Conservation (phyloP, 805 yeast species). For the Candida ulmi region DNA sequence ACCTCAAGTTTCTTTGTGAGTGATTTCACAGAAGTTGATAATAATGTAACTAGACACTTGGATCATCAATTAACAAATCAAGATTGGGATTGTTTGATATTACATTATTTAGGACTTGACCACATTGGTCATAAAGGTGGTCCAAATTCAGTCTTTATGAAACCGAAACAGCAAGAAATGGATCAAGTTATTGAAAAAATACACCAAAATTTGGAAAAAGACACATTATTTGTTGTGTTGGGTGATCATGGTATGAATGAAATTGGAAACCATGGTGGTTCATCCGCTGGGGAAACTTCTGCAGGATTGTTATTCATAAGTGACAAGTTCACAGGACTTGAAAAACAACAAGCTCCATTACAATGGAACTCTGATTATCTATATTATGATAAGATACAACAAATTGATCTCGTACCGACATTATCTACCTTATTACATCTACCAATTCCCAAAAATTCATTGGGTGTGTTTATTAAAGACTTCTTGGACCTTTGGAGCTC, state of each 20-base stretch:
- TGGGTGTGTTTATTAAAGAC: slow-evolving; percentile 66
- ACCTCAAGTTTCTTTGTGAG: slow-evolving; percentile 92
- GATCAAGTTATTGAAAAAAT: slow-evolving; percentile 56
- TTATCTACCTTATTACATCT: slow-evolving; percentile 69
- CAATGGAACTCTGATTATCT: slow-evolving; percentile 37
- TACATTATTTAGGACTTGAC: slow-evolving; percentile 91
- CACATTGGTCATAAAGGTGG: slow-evolving; percentile 99
- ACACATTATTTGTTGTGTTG: slow-evolving; percentile 65
- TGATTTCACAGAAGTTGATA: slow-evolving; percentile 91
- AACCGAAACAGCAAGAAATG: slow-evolving; percentile 80
- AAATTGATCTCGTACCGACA: slow-evolving; percentile 90
- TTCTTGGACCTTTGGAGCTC: slow-evolving; percentile 48
- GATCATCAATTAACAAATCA: slow-evolving; percentile 44
- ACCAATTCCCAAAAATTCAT: slow-evolving; percentile 85
- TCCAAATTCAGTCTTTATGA: slow-evolving; percentile 75
- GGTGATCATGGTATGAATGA: slow-evolving; percentile 99
- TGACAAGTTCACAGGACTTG: slow-evolving; percentile 39
- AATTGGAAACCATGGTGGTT: slow-evolving; percentile 95
- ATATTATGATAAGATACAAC: slow-evolving; percentile 49
- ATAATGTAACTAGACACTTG: slow-evolving; percentile 86
- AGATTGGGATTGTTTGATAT: slow-evolving; percentile 79
- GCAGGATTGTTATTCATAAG: slow-evolving; percentile 75
- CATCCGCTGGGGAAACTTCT: slow-evolving; percentile 87
- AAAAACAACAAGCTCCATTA: slow-evolving; percentile 16
- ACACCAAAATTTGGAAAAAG: slow-evolving; percentile 38